Conservation (phyloP, 768 basidiomycete genomes). For the Amanita rubescens region DNA sequence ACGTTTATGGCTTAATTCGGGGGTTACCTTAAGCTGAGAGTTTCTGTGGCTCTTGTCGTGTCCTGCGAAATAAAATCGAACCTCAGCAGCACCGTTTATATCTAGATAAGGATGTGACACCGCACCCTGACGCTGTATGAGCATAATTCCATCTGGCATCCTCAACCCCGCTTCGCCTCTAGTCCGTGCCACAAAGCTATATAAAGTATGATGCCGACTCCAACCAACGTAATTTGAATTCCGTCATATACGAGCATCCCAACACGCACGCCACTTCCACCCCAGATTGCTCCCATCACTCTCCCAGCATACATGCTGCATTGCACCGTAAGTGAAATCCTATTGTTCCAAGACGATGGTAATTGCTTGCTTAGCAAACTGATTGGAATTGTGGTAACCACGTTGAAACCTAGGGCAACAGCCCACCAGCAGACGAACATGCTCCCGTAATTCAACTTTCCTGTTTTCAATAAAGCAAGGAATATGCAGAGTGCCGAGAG, state of each 20-base stretch:
- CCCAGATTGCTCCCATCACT: slow-evolving; percentile 60
- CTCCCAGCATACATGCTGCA: slow-evolving; percentile 66
- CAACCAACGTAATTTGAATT: slow-evolving; percentile 53
- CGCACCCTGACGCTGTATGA: no score
- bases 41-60: background rate
- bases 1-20: slow-evolving; percentile 36
- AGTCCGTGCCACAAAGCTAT: slow-evolving; percentile 51
- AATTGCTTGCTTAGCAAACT: slow-evolving; percentile 64
- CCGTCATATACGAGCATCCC: slow-evolving; percentile 58
- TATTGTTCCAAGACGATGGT: slow-evolving; percentile 52
- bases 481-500: slow-evolving; percentile 44
- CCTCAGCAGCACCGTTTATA: no score
- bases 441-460: slow-evolving; percentile 37
- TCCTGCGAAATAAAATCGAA: background rate
- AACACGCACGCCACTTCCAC: slow-evolving; percentile 50
- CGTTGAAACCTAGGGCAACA: slow-evolving; percentile 65
- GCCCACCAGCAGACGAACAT: slow-evolving; percentile 48
- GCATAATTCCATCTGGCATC: no score
- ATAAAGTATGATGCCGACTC: slow-evolving; percentile 49
- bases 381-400: slow-evolving; percentile 63
- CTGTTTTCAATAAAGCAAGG: slow-evolving; percentile 34
- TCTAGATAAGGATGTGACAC: no score
- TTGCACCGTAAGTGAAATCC: slow-evolving; percentile 52
- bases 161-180: slow-evolving; percentile 59
- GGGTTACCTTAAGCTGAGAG: background rate